These are phyloP conservation scores for Cyanodermella asteris DNA, from an alignment of 2,329 filamentous ascomycete genomes.

Conservation along the genomic window DNA sequence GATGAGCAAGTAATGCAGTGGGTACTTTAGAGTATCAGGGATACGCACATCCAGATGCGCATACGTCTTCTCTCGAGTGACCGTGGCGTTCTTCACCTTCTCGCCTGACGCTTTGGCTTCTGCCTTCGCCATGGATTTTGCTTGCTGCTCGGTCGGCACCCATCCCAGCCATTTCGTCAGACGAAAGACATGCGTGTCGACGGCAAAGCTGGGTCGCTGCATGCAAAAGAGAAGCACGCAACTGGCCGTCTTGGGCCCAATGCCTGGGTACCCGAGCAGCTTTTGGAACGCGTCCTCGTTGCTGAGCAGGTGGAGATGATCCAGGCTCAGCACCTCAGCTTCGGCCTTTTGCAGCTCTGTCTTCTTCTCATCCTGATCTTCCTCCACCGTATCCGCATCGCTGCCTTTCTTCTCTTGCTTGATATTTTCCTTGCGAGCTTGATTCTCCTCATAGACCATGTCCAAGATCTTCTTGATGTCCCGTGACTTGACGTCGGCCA, in stretches of 20 bases:
- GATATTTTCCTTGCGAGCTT: slow-evolving; percentile 30
- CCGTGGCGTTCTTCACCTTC: no score
- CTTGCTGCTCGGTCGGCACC: slow-evolving; percentile 26
- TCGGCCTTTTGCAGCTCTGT: slow-evolving; percentile 33
- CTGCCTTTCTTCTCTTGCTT: slow-evolving; percentile 22
- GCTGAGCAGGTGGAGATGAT: slow-evolving; percentile 34
- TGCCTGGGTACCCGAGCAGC: slow-evolving; percentile 37
- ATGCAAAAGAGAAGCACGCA: slow-evolving; percentile 44
- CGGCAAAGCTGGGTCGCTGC: slow-evolving; percentile 39
- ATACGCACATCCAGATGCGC: slow-evolving; percentile 38
- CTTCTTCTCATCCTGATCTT: slow-evolving; percentile 27
- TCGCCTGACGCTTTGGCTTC: slow-evolving; percentile 20
- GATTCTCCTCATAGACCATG: slow-evolving; percentile 48
- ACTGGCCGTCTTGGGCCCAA: slow-evolving; percentile 43
- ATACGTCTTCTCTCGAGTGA: slow-evolving; percentile 30
- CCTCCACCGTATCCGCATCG: slow-evolving; percentile 16
- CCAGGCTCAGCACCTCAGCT: slow-evolving; percentile 39
- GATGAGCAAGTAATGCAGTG: slow-evolving; percentile 39
- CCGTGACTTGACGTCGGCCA: slow-evolving; percentile 47
- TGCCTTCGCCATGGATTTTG: slow-evolving; percentile 13
- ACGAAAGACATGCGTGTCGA: slow-evolving; percentile 45
- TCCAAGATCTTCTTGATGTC: slow-evolving; percentile 55
- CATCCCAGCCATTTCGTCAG: slow-evolving; percentile 39
- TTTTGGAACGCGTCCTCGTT: slow-evolving; percentile 35
- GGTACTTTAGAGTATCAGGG: slow-evolving; percentile 40